A percentile compares a stretch with the other conserved stretches of the same genome.
Evolutionary conservation across 202 grass and related monocot genomes (phyloP).

Genomic region (Schoenoplectus tabernaemontani): DNA sequence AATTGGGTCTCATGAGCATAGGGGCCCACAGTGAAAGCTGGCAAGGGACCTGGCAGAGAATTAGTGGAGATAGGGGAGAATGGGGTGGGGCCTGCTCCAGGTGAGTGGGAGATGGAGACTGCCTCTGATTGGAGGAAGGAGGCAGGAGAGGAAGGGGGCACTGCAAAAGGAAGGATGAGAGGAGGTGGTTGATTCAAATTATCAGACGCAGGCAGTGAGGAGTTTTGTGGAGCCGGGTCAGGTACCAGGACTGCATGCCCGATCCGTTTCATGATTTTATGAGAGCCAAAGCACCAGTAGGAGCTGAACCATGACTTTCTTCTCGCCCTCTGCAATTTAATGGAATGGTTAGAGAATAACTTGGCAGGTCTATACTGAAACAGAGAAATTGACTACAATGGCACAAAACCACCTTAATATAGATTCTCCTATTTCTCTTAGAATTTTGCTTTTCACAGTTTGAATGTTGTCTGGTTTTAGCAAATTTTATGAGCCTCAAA

Average conservation of each 20-base stretch:
- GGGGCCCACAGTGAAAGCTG: conserved; percentile 77
- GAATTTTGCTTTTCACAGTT: background rate
- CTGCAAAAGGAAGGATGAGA: conserved; percentile 48
- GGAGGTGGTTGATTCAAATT: conserved; percentile 54
- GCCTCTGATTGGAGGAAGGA: conserved; percentile 74
- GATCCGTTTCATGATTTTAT: conserved; percentile 58
- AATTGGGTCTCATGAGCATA: conserved; percentile 95
- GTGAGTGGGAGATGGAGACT: conserved; percentile 58
- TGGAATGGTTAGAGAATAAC: background rate
- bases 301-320: conserved; percentile 60
- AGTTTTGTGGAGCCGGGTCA: conserved; percentile 42
- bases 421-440: background rate
- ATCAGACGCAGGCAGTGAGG: conserved; percentile 38
- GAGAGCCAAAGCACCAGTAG: conserved; percentile 88
- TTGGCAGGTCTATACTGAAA: background rate
- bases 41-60: conserved; percentile 49
- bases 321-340: conserved; percentile 73
- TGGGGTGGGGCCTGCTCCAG: conserved; percentile 33
- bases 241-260: conserved; percentile 65
- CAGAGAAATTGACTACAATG: conserved; percentile 28
- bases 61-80: conserved; percentile 52
- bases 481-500: background rate
- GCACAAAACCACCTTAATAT: background rate
- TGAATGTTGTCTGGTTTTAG: background rate
- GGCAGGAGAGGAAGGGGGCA: conserved; percentile 80